phyloP scores from a whole-genome alignment of 2,329 filamentous ascomycete genomes.

The Apiospora koreana region DNA sequence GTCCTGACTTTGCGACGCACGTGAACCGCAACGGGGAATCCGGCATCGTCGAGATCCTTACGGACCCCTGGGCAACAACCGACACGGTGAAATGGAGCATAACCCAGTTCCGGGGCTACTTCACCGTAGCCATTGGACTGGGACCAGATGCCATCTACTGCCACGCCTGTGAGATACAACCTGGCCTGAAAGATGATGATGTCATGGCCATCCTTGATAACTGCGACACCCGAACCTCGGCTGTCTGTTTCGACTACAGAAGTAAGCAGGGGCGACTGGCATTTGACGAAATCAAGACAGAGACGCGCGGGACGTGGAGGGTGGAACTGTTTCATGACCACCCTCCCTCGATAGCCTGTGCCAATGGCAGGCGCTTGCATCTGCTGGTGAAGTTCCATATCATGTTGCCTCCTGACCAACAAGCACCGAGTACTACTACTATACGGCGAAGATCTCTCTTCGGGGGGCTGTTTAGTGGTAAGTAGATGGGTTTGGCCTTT shows the following conservation, averaged over 20 bases:
- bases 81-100: neutral
- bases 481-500: neutral
- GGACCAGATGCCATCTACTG: neutral
- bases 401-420: too few species aligned
- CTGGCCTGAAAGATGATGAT: neutral
- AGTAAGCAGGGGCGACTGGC: neutral
- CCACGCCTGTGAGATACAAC: neutral
- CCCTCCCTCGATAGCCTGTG: too few species aligned
- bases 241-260: neutral
- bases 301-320: neutral
- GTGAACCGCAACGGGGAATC: neutral
- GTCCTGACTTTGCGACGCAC: neutral
- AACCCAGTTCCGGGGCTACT: neutral
- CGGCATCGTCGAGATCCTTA: neutral
- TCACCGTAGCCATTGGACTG: neutral
- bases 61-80: neutral
- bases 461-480: too few species aligned
- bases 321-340: neutral
- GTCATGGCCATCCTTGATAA: neutral
- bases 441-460: too few species aligned
- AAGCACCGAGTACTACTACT: too few species aligned
- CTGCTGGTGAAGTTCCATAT: neutral
- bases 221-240: neutral
- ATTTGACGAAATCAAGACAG: neutral
- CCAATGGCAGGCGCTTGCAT: neutral